Evolutionary conservation across 129 eudicot species (phyloP), one percentile per base, ranked within the genome.

Genomic region (Escallonia herrerae): DNA sequence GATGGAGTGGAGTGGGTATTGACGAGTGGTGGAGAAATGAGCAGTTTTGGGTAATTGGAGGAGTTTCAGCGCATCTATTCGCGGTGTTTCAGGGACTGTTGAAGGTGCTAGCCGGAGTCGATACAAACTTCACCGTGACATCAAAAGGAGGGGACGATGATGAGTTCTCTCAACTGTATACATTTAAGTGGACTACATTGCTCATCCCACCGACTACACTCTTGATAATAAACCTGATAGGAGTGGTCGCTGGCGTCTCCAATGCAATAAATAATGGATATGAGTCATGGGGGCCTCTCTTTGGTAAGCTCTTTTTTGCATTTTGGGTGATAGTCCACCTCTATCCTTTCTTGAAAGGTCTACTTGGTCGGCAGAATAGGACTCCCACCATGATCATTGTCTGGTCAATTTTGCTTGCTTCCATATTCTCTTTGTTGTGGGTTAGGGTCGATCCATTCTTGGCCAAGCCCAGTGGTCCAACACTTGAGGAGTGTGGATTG

Each of bases 31-130:
- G 95, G 95, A 81, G 95, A 72, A 87, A 87, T 45, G 95, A 87
- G 71, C 95, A 87, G 44, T 87, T 87, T 65, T 87, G 95, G 90
- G 95, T 87, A n/a, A 87, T 87, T 1, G 95, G 95, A 33, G 95
- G 95, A 12, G 90, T 79, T n/a, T 87, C 95, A 1, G 65, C 95
- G 3, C 95, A 87, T 67, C 72, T 87, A 8, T 87, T 87, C 12
- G 95, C 95, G 1, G 82, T 87, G 4, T 72, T 87, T 58, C 91
- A 87, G 77, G 95, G 95, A 14, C 69, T 87, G 5, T 73, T 87
- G 71, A 87, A 87, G 66, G 95, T 87, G 9, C 62, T 87, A 53
- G 91, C 80, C 0, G 95, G 95, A 14, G 91, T 87, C 40, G 63
- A 78, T 61, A 87, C 95, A n/a, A 84, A 84, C 43, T 87, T 87